Evolutionary conservation across 2,329 filamentous ascomycete species (phyloP), one percentile per base, ranked within the genome.

Genomic region (Ustulina deusta): DNA sequence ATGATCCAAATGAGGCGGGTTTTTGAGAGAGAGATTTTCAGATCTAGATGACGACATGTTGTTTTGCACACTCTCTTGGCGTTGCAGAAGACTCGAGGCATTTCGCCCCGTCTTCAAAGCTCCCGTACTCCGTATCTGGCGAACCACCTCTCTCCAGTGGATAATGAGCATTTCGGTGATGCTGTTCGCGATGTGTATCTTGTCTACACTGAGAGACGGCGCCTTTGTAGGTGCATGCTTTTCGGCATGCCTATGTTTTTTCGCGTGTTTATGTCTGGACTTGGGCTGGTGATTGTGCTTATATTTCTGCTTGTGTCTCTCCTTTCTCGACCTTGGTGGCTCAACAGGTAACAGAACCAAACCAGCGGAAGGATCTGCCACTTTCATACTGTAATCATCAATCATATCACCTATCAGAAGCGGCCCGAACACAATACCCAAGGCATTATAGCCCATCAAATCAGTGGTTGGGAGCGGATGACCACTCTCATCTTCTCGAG

Each of bases 391-490:
- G 71, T 87, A 89, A 17, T 81, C 78, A 20, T 85, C 82, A 34
- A 90, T 78, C 17, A 88, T 75, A 49, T 90, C 85, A 1, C 89
- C 87, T 2, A 91, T 76, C 5, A 92, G 79, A 0, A 92, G 80
- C 0, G 90, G 89, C 0, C 89, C 90, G 75, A 92, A 91, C 1
- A 91, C 81, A 58, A 90, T 87, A 0, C 89, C 87, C 10, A 92
- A 79, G 1, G 89, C 84, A 58, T 80, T 83, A 73, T 90, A 91
- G 11, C 87, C 89, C 89, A 91, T 91, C 52, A 89, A 73, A 66
- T 90, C 87, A 7, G 82, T 81, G 2, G 85, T 87, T 0, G 86
- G 84, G 11, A 89, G 78, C 2, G 86, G 84, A 42, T 81, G 79
- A 5, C 86, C 85, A 11, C 80, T 78, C 20, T 82, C 81, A 68